Base-by-base conservation (phyloP, 2,329 filamentous ascomycete genomes). In the Sporothrix humicola region DNA sequence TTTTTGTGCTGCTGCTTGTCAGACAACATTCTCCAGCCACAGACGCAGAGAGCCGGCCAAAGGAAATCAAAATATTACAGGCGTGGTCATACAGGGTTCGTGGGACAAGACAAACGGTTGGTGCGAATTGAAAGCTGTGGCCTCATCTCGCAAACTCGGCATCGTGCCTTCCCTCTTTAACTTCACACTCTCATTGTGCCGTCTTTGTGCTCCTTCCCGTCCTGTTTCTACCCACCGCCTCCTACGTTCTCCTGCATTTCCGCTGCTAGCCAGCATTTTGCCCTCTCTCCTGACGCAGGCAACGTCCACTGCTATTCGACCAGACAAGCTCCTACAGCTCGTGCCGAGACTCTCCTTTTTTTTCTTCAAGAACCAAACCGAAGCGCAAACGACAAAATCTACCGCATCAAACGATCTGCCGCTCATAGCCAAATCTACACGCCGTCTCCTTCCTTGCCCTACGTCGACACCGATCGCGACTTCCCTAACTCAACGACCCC, bases 21-120 rank as follows among this genome's bases (percentile, higher is more conserved):
- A 50, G 59, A 71, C 72, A 66, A 71, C 69, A 56, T 31, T 68
- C 63, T 73, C 52, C 58, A 48, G 70, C 71, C 26, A 48, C 31
- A 63, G 9, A 63, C 4, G 52, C 23, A 20, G 12, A 61, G 54
- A 61, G 42, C 7, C 31, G 23, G 56, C 54, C 42, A 72, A 17
- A 69, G 65, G 54, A 61, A 61, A 65, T 42, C 54, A 71, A 61
- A 37, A 44, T 42, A 72, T 13, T n/a, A 66, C 58, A 59, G 31
- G 46, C 15, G 61, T 26, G 61, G 61, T 58, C 59, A 56, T 58
- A 54, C 54, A 68, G 31, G 70, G 48, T 23, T 65, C 44, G 37
- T 42, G 63, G 66, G 31, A 50, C 42, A 69, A 42, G 20, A 50
- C 44, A 68, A 65, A 52, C 63, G 23, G 63, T 52, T 37, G 61